These are phyloP conservation scores for Strigomonas galati DNA, from an alignment of 208 protist genomes.

Conservation along the genomic window DNA sequence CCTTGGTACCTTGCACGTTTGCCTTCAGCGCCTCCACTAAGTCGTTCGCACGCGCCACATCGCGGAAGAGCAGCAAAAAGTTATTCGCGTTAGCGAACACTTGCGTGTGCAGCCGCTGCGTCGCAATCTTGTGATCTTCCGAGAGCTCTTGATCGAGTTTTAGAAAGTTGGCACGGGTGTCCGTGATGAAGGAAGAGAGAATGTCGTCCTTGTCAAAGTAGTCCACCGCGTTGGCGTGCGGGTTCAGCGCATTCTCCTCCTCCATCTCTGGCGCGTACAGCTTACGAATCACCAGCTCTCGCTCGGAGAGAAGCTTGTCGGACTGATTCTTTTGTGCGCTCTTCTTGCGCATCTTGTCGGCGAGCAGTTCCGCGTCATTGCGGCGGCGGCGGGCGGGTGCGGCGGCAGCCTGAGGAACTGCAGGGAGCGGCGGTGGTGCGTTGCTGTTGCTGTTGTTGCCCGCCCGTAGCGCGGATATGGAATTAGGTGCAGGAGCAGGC, in stretches of 20 bases:
- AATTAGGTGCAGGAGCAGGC: background rate
- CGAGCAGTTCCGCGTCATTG: constrained; percentile 24
- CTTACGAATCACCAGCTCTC: constrained; percentile 41
- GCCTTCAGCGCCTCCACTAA: constrained; percentile 78
- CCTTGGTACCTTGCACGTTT: constrained; percentile 82
- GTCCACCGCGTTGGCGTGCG: constrained; percentile 12
- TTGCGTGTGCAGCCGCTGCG: constrained; percentile 49
- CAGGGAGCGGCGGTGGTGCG: constrained; percentile 6
- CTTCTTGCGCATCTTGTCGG: constrained; percentile 26
- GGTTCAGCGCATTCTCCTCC: constrained; percentile 7
- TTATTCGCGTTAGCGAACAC: constrained; percentile 75
- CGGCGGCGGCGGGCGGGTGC: background rate
- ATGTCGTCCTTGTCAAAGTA: constrained; percentile 73
- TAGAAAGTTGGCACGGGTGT: constrained; percentile 62
- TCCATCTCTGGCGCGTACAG: constrained; percentile 49
- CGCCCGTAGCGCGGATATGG: background rate
- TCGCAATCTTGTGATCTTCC: constrained; percentile 67
- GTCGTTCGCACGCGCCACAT: constrained; percentile 65
- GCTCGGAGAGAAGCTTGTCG: constrained; percentile 33
- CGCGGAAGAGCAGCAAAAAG: constrained; percentile 80
- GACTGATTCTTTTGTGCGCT: constrained; percentile 13
- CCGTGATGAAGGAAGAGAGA: constrained; percentile 48
- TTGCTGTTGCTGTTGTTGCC: background rate
- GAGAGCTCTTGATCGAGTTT: constrained; percentile 71
- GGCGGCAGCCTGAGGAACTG: background rate